Evolutionary conservation across 75 land plant genomes (phyloP), one percentile per base, ranked within the genome.

Genomic region (Pinus taeda): DNA sequence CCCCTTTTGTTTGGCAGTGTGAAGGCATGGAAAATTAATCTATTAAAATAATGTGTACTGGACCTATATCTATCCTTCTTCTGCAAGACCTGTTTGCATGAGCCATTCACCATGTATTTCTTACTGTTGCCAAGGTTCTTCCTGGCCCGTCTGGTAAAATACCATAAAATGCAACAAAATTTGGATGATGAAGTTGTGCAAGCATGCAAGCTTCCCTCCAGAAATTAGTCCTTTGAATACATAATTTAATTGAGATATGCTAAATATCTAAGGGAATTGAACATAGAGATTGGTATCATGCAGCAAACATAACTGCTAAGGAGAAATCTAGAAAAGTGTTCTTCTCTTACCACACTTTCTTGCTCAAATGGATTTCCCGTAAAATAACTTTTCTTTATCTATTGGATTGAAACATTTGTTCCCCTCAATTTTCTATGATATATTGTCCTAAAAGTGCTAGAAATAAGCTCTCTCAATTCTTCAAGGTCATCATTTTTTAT

Each of bases 91-190:
- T 81, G 84, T 73, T 88, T 87, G 53, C 93, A 84, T 57, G 98
- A 96, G 57, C 98, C 98, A 92, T 96, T 96, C 67, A 96, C 98
- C 98, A 96, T 96, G 79, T 81, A 96, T 76, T 96, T 55, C 97
- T 96, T 3, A 96, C 98, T 60, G 98, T 96, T 59, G 98, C 98
- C 36, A 96, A 77, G 45, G 98, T 90, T 6, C 95, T 90, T 14
- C 93, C 97, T 57, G 97, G 98, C 1, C 97, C 97, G 88, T 96
- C 98, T 62, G 91, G 91, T 64, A 96, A 97, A 63, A 96, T 90
- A 71, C 98, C 98, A 86, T 96, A 96, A 71, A 96, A 96, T 64
- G 98, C 98, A 63, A 96, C 94, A 61, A 96, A 94, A 86, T 96
- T 96, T 7, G 98, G 98, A 83, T 96, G 98, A 75, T 96, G 98